Base-by-base conservation (phyloP, 371 early-diverging fungal genomes). In the Mucor plumbeus region DNA sequence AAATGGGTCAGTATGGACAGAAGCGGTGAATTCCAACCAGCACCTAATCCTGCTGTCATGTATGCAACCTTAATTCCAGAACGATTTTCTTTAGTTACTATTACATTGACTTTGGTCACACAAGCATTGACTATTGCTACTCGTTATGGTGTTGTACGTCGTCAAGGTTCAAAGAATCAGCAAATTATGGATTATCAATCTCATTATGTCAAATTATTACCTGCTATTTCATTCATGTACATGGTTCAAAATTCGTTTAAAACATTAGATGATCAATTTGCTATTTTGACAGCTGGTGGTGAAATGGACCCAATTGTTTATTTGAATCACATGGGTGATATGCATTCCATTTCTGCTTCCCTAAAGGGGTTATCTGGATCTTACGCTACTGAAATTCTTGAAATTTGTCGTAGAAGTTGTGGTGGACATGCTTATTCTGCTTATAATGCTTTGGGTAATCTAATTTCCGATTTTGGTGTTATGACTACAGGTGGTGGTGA, bases 401-500 rank as follows among this genome's bases (percentile, higher is more conserved):
- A 89, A 59, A 75, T 74, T 4, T 82, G 82, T 59, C 84, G 90
- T 65, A 77, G 88, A 36, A 73, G 81, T 15, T 82, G 86, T 47
- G 87, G 90, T 61, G 87, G 87, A 0, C 86, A 88, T 44, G 86
- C 88, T 13, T 87, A 87, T 64, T 88, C 89, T 36, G 61, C 86
- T 17, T 91, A 91, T 75, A 91, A 91, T 67, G 81, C 86, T 36
- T 85, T 91, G 41, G 86, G 87, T 1, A 84, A 79, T 7, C 66
- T 85, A 31, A 87, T 86, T 43, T 84, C 74, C 19, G 90, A 89
- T 65, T 89, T 75, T 76, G 89, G 88, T 41, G 90, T 90, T 10
- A 70, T 86, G 69, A 91, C 91, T 1, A 90, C 90, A 4, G 89
- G 91, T 38, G 91, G 86, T 47, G 91, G 91, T 61, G 91, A 91